Evolutionary conservation across 192 early-diverging fungal species (phyloP), one percentile per base, ranked within the genome.

Genomic region (Borealophlyctis nickersoniae): DNA sequence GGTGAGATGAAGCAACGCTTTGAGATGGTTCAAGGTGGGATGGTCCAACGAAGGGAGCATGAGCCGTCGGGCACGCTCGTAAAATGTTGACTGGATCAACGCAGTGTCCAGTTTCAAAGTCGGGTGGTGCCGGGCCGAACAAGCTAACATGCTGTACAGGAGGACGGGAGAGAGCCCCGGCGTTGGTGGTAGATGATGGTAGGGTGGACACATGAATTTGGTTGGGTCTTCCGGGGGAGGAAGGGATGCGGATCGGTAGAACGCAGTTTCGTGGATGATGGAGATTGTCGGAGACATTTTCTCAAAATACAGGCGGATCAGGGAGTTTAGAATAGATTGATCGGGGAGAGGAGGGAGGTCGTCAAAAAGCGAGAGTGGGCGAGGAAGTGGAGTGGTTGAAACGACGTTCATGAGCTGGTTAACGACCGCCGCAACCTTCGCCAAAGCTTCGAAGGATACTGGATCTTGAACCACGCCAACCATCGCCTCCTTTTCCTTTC

Each of bases 121-220:
- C 22, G 67, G 67, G 30, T 69, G 67, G 34, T 59, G 61, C 1
- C 67, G 67, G 0, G 67, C 67, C 14, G 67, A 59, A 39, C 67
- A 69, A 11, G 60, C 60, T 28, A 69, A 31, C 67, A 69, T 69
- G 48, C 58, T 33, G 39, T 33, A 69, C 35, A 69, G 35, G n/a
- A 69, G 23, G n/a, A 31, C 67, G 27, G 67, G 56, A 48, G 32
- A 55, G 13, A 69, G 30, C 1, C 67, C 67, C 30, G 39, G 11
- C 26, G 30, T 30, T n/a, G 60, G 67, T 2, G 67, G 50, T 24
- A 33, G 27, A 22, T 64, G 52, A 29, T 32, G 35, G 24, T 28
- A 62, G n/a, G 60, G 60, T 55, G 60, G 60, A 2, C 49, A 23
- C 57, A 58, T 58, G 2, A 49, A 22, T 13, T 7, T 55, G 28